Conservation (phyloP, 2,329 filamentous ascomycete species). For the Monascus ruber region DNA sequence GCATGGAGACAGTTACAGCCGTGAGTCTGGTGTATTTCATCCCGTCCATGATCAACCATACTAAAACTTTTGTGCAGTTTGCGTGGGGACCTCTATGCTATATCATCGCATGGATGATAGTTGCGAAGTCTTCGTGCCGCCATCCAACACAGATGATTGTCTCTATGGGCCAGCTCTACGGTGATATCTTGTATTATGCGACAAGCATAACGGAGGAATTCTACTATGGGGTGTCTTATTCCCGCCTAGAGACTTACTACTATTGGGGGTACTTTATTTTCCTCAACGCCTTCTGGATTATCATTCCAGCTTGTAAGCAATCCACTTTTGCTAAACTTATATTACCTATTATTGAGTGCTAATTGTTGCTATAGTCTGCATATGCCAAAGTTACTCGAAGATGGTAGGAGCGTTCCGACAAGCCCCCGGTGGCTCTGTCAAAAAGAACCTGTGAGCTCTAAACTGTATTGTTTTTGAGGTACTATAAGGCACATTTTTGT, state of each 20-base stretch:
- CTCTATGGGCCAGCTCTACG: slow-evolving; percentile 46
- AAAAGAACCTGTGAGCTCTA: too few species aligned
- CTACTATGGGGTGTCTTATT: slow-evolving; percentile 38
- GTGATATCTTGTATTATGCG: slow-evolving; percentile 46
- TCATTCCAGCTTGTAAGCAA: slow-evolving; percentile 40
- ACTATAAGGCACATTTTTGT: too few species aligned
- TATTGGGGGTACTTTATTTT: slow-evolving; percentile 48
- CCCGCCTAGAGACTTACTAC: slow-evolving; percentile 44
- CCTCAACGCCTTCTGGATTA: slow-evolving; percentile 49
- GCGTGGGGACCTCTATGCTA: slow-evolving; percentile 44
- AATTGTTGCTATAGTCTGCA: background rate
- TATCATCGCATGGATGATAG: slow-evolving; percentile 38
- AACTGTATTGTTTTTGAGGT: too few species aligned
- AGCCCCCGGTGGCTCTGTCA: too few species aligned
- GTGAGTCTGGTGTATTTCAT: too few species aligned
- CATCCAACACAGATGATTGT: slow-evolving; percentile 44
- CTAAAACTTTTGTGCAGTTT: too few species aligned
- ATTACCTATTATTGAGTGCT: background rate
- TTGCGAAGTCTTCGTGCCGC: slow-evolving; percentile 38
- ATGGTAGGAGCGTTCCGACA: background rate
- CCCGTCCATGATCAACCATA: too few species aligned
- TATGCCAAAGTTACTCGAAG: background rate
- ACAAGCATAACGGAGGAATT: slow-evolving; percentile 45
- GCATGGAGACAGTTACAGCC: background rate
- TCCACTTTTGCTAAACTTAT: too few species aligned